A percentile compares a stretch with the other conserved stretches of the same genome.
phyloP scores from a whole-genome alignment of 306 rosid genomes.

The Ammopiptanthus mongolicus region DNA sequence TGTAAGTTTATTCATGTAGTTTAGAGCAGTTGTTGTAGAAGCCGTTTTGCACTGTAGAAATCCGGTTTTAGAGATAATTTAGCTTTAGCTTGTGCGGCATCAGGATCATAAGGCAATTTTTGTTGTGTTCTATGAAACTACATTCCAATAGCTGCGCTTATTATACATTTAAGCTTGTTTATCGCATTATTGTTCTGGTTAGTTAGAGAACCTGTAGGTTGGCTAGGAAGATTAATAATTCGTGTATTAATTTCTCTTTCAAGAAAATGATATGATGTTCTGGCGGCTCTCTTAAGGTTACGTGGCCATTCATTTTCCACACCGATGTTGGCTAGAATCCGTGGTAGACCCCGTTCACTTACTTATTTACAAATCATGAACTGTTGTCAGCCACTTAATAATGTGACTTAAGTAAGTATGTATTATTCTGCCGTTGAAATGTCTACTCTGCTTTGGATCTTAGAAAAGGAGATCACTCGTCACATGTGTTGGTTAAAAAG shows the following conservation, averaged over 20 bases:
- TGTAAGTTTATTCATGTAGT: background rate
- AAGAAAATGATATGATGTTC: background rate
- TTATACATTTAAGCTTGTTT: background rate
- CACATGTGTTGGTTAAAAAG: constrained; percentile 20
- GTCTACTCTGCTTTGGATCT: background rate
- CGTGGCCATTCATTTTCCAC: background rate
- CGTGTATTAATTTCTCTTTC: background rate
- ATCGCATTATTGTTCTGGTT: background rate
- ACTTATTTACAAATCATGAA: background rate
- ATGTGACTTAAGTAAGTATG: background rate
- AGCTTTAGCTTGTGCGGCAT: constrained; percentile 27
- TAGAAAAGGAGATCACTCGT: background rate
- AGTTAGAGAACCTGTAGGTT: background rate
- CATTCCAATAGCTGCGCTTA: background rate
- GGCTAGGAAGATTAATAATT: background rate
- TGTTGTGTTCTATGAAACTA: background rate
- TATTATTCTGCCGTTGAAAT: background rate
- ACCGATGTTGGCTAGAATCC: background rate
- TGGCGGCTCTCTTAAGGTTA: background rate
- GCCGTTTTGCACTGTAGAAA: constrained; percentile 35
- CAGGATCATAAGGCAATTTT: constrained; percentile 22
- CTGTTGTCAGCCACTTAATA: background rate
- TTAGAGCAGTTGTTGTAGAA: constrained; percentile 33
- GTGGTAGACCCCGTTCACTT: background rate
- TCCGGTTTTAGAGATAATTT: constrained; percentile 23